A percentile compares a stretch with the other conserved stretches of the same genome.
Evolutionary conservation across 345 rosid species (phyloP).

Genomic region (Gossypium bickii): DNA sequence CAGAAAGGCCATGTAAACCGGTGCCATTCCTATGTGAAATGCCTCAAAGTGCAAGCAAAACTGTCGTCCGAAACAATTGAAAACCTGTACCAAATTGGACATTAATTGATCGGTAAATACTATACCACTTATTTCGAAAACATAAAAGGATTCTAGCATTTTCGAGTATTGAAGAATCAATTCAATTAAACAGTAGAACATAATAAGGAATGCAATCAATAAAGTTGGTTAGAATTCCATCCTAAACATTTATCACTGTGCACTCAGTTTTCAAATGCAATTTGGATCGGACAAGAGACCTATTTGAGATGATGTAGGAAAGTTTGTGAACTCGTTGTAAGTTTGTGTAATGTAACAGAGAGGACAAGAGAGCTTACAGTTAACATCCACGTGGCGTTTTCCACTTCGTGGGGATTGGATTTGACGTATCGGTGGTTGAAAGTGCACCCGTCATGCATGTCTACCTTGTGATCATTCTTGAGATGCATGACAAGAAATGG

Average conservation of each 20-base stretch:
- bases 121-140: background rate
- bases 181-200: background rate
- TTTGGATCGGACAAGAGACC: no score
- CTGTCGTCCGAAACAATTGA: conserved; percentile 86
- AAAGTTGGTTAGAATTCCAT: no score
- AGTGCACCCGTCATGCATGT: conserved; percentile 81
- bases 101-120: background rate
- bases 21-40: conserved; percentile 74
- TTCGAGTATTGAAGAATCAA: background rate
- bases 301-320: background rate
- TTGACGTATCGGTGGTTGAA: conserved; percentile 90
- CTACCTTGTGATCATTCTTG: conserved; percentile 84
- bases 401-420: conserved; percentile 80
- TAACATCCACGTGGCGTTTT: conserved; percentile 95
- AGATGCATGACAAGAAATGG: conserved; percentile 66
- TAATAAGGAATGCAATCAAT: background rate
- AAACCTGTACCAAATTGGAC: conserved; percentile 43
- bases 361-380: conserved; percentile 48
- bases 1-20: conserved; percentile 86
- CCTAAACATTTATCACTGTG: no score
- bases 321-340: background rate
- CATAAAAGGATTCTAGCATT: background rate
- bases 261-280: no score
- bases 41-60: conserved; percentile 97
- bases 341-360: background rate